Evolutionary conservation across 495 filamentous ascomycete genomes (phyloP), one percentile per base, ranked within the genome.

Genomic region (Niebla homalea): DNA sequence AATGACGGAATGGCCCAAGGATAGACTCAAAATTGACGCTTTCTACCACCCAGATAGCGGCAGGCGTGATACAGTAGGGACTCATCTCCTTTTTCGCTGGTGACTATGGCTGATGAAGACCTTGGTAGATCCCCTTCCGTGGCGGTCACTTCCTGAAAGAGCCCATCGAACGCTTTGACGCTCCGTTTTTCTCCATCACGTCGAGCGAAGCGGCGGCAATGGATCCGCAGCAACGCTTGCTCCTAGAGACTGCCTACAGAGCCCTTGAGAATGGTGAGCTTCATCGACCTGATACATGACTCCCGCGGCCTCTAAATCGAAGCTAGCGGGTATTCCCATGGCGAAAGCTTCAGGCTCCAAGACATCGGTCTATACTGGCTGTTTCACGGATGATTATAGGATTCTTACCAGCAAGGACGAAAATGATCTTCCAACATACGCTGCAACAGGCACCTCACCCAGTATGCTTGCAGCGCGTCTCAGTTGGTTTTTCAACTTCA

Each of bases 401-500:
- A 16, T 29, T 21, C 21, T 44, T 6, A 35, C n/a, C 3, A 20
- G 25, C 21, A 45, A 45, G 21, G 48, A 55, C 18, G 16, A 19
- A 32, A 41, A 55, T 5, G 18, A 23, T 2, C 14, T 16, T 23
- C 20, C 47, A 92, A 89, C 64, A 87, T 48, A 52, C 35, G 25
- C 36, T n/a, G 46, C 41, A 19, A 43, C 29, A 7, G 54, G 49
- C 12, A n/a, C 43, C 7, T 21, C 43, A 8, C 12, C 26, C 2
- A 37, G 41, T 5, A 36, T 51, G 36, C 16, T 54, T 14, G 41
- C 51, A 6, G 43, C 36, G 18, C 47, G 51, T 1, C 21, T 58
- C 3, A 92, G 88, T 59, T 83, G 82, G 59, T 83, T 84, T 58
- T 87, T 92, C 62, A 85, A 87, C 46, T 89, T 93, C 60, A 81